Percentiles rank a stretch among this genome's conserved stretches.
Conservation (phyloP, 1,284 basidiomycete genomes). For the Sphaerobolus stellatus region DNA sequence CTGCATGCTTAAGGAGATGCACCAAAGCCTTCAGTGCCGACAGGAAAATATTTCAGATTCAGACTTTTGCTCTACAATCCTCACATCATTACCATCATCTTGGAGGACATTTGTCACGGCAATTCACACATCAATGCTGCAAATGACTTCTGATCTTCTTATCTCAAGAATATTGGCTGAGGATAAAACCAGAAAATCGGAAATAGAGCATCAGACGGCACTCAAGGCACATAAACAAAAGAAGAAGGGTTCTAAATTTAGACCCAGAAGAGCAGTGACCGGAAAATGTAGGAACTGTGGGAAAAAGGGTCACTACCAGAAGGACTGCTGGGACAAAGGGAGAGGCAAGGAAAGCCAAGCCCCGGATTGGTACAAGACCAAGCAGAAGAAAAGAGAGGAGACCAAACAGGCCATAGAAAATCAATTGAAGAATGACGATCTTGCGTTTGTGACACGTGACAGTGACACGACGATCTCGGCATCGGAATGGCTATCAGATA, state of each 20-base stretch:
- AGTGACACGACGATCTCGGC: neutral
- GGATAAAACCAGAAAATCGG: conserved; percentile 15
- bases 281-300: conserved; percentile 26
- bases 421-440: neutral
- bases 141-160: conserved; percentile 21
- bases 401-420: neutral
- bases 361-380: conserved; percentile 13
- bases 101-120: neutral
- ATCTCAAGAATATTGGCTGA: conserved; percentile 34
- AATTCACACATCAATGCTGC: neutral
- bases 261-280: neutral
- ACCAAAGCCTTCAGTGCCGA: neutral
- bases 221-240: conserved; percentile 16
- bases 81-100: neutral
- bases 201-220: conserved; percentile 17
- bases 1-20: neutral
- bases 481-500: neutral
- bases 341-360: conserved; percentile 24
- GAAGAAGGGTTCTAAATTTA: conserved; percentile 7
- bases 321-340: conserved; percentile 23
- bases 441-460: neutral
- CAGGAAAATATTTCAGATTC: no score
- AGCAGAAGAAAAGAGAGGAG: conserved; percentile 1
- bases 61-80: no score
- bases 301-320: conserved; percentile 24